Conservation (phyloP, 2,329 filamentous ascomycete genomes). For the Trichoderma semiorbis region DNA sequence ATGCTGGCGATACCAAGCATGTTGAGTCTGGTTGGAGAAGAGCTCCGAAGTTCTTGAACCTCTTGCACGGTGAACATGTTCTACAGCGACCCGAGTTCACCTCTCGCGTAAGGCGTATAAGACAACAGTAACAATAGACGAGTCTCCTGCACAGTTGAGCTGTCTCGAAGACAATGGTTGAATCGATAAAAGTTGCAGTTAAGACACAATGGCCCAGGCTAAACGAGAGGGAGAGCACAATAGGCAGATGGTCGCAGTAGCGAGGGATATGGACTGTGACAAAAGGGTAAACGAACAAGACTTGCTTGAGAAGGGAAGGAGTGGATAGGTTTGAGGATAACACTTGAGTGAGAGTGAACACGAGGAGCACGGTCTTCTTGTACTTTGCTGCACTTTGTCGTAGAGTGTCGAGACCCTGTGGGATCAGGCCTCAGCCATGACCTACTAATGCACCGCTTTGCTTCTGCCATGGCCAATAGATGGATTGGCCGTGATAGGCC, state of each 20-base stretch:
- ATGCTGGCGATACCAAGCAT: slow-evolving; percentile 25
- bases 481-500: slow-evolving; percentile 30
- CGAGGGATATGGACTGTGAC: slow-evolving; percentile 25
- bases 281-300: slow-evolving; percentile 24
- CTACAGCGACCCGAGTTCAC: background rate
- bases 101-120: slow-evolving; percentile 16
- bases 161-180: slow-evolving; percentile 7
- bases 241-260: slow-evolving; percentile 23
- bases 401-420: slow-evolving; percentile 26
- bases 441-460: slow-evolving; percentile 28
- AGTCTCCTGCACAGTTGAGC: background rate
- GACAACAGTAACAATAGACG: slow-evolving; percentile 15
- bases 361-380: slow-evolving; percentile 32
- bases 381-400: slow-evolving; percentile 24
- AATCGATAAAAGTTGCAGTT: background rate
- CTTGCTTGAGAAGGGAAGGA: slow-evolving; percentile 22
- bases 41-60: slow-evolving; percentile 18
- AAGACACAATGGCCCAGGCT: slow-evolving; percentile 9
- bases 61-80: slow-evolving; percentile 18
- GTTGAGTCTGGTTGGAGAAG: slow-evolving; percentile 15
- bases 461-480: slow-evolving; percentile 31
- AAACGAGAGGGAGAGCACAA: slow-evolving; percentile 24
- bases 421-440: slow-evolving; percentile 24
- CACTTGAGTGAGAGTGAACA: slow-evolving; percentile 22
- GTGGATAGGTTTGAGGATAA: slow-evolving; percentile 21